A percentile compares a stretch with the other conserved stretches of the same genome.
Evolutionary conservation across 177 flowering plant species (phyloP).

Genomic region (Vitis hybrid): DNA sequence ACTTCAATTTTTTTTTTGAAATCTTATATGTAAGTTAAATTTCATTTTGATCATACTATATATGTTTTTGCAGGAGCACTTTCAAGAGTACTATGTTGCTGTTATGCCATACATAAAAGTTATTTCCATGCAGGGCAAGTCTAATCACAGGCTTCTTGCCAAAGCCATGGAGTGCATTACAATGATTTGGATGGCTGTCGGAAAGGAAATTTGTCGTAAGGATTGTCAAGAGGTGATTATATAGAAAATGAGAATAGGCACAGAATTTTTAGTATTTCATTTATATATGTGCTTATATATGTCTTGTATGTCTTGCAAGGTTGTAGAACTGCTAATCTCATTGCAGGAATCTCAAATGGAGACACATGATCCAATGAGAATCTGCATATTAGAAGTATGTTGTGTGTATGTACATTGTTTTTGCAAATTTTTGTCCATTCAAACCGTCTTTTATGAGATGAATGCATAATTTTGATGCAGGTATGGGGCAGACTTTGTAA

Average conservation of each 20-base stretch:
- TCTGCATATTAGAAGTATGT: slow-evolving; percentile 93
- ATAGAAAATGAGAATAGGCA: no score
- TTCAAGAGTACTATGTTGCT: slow-evolving; percentile 92
- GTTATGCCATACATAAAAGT: slow-evolving; percentile 95
- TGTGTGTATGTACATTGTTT: not conserved
- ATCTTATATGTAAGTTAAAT: no score
- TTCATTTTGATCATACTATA: no score
- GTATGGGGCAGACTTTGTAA: slow-evolving; percentile 99
- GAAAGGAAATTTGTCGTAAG: slow-evolving; percentile 54
- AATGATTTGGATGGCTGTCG: slow-evolving; percentile 97
- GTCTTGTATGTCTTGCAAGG: slow-evolving; percentile 40
- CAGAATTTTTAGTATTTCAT: slow-evolving; percentile 27
- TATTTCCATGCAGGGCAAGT: slow-evolving; percentile 79
- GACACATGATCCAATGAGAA: slow-evolving; percentile 92
- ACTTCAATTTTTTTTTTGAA: no score
- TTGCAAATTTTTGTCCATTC: not conserved
- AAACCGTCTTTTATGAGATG: not conserved
- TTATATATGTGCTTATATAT: not conserved
- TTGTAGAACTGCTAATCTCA: slow-evolving; percentile 95
- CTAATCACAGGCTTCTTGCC: slow-evolving; percentile 97
- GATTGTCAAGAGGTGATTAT: no score
- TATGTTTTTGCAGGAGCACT: slow-evolving; percentile 60
- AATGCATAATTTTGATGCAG: slow-evolving; percentile 30
- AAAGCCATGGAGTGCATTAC: slow-evolving; percentile 99
- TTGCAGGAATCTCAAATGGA: slow-evolving; percentile 95